phyloP scores from a whole-genome alignment of 1,139 yeast species.

The Lodderomyces pseudojiufengensis region DNA sequence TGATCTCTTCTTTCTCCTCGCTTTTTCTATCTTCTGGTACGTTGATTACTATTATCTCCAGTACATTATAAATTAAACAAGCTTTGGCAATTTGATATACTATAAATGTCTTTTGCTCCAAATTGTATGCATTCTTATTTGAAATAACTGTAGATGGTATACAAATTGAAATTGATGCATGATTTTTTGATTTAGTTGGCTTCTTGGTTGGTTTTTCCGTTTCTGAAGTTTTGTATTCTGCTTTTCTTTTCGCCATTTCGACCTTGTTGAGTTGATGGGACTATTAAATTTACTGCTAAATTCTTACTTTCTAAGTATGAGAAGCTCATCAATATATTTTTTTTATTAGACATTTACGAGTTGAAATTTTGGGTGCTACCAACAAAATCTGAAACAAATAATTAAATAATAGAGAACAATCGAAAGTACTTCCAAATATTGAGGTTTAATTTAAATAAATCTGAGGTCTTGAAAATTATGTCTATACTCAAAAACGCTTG shows the following conservation, averaged over 20 bases:
- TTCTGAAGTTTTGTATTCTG: constrained; percentile 12
- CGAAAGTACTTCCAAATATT: too few species aligned
- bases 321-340: neutral
- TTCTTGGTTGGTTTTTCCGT: constrained; percentile 24
- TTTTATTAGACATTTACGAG: too few species aligned
- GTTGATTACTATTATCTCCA: constrained; percentile 70
- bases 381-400: too few species aligned
- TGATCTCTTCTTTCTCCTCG: constrained; percentile 14
- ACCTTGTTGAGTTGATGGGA: neutral
- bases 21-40: constrained; percentile 21
- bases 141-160: constrained; percentile 61
- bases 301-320: neutral
- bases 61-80: constrained; percentile 63
- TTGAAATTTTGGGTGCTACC: too few species aligned
- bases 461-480: too few species aligned
- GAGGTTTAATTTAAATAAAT: too few species aligned
- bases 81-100: constrained; percentile 79
- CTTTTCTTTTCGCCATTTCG: constrained; percentile 32
- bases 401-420: too few species aligned
- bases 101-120: constrained; percentile 69
- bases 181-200: constrained; percentile 23
- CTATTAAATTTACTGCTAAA: too few species aligned
- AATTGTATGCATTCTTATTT: constrained; percentile 51
- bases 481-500: too few species aligned
- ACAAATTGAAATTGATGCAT: constrained; percentile 43